Percentiles rank a stretch among this genome's conserved stretches.
phyloP scores from a whole-genome alignment of 106 monocot species.

The Iris macrosiphon region DNA sequence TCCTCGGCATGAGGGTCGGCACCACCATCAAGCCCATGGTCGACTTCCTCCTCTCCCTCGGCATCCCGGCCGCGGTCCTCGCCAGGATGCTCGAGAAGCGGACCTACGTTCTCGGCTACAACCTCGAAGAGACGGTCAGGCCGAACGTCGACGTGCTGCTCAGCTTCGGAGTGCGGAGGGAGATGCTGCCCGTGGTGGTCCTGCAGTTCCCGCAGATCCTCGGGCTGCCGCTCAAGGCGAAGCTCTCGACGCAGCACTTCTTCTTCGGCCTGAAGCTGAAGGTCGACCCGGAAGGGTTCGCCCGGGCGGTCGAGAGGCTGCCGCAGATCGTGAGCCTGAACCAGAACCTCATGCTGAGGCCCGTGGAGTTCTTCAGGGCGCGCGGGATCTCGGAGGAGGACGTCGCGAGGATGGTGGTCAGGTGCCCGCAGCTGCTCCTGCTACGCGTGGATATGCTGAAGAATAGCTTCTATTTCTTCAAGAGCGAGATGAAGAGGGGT shows the following conservation, averaged over 20 bases:
- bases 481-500: constrained; percentile 71
- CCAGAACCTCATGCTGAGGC: constrained; percentile 54
- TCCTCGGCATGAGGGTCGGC: constrained; percentile 87
- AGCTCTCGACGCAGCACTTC: constrained; percentile 58
- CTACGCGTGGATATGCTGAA: constrained; percentile 65
- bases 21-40: constrained; percentile 85
- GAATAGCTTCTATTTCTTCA: constrained; percentile 67
- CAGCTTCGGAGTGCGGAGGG: constrained; percentile 52
- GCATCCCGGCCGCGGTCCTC: constrained; percentile 47
- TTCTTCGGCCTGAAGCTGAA: constrained; percentile 57
- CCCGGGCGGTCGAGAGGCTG: constrained; percentile 73
- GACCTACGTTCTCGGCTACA: constrained; percentile 77
- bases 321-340: constrained; percentile 73
- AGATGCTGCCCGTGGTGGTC: constrained; percentile 42
- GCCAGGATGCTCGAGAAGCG: constrained; percentile 76
- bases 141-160: constrained; percentile 62
- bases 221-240: constrained; percentile 67
- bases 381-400: constrained; percentile 43
- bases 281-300: constrained; percentile 66
- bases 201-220: constrained; percentile 60
- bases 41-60: constrained; percentile 54
- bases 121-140: constrained; percentile 65
- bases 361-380: constrained; percentile 55
- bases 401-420: constrained; percentile 67
- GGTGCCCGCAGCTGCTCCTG: constrained; percentile 72